Conservation (phyloP, 495 filamentous ascomycete species). For the Cairneyella variabilis region DNA sequence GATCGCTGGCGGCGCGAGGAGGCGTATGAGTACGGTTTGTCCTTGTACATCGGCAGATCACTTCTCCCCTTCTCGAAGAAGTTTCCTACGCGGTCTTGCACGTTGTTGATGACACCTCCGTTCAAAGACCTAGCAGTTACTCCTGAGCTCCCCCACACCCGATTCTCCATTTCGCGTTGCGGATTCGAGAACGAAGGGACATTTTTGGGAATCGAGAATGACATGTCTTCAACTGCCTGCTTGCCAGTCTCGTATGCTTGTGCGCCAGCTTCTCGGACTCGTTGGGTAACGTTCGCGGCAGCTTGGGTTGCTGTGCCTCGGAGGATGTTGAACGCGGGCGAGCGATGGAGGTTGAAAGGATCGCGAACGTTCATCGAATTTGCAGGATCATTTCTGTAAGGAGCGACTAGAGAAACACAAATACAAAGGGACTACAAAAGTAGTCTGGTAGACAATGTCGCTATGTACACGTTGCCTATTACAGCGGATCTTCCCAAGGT, state of each 20-base stretch:
- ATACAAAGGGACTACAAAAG: neutral
- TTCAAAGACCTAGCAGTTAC: slow-evolving; percentile 27
- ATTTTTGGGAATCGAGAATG: slow-evolving; percentile 62
- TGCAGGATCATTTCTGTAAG: slow-evolving; percentile 20
- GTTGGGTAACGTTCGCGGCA: slow-evolving; percentile 36
- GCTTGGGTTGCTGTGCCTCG: slow-evolving; percentile 36
- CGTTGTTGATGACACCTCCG: slow-evolving; percentile 34
- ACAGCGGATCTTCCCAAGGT: neutral
- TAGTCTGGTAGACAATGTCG: neutral
- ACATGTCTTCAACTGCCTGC: slow-evolving; percentile 51
- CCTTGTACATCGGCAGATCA: slow-evolving; percentile 93
- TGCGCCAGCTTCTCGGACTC: slow-evolving; percentile 36
- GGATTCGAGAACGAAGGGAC: slow-evolving; percentile 67
- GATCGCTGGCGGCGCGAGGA: slow-evolving; percentile 45
- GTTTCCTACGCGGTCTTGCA: slow-evolving; percentile 39
- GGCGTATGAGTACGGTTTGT: slow-evolving; percentile 82
- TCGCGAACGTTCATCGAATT: slow-evolving; percentile 49
- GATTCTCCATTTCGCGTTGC: slow-evolving; percentile 65
- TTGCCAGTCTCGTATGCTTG: slow-evolving; percentile 40
- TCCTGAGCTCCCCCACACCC: slow-evolving; percentile 54
- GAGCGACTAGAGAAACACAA: slow-evolving; percentile 14
- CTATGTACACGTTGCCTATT: slow-evolving; percentile 15
- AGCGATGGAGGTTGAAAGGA: slow-evolving; percentile 46
- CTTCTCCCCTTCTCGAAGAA: slow-evolving; percentile 45
- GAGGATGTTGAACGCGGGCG: slow-evolving; percentile 42